Base-by-base conservation (phyloP, 148 eudicot genomes). In the Pharnaceum exiguum region DNA sequence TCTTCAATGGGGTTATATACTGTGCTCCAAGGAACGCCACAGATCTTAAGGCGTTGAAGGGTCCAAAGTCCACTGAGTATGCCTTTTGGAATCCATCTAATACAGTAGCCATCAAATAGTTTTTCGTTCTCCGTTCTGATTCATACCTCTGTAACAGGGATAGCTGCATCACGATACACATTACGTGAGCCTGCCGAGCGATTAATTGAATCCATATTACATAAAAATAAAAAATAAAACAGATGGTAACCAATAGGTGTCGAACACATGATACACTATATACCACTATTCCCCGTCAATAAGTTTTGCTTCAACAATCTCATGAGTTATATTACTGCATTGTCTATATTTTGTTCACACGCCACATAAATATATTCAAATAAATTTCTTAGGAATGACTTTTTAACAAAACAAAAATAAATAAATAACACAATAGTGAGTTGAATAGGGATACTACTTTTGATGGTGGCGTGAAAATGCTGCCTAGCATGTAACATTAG, bases 71-170 rank as follows among this genome's bases (percentile, higher is more conserved):
- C 30, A 85, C 70, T 2, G 83, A 74, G 60, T 93, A 93, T 2
- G 85, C 95, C 80, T 89, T 93, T 67, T 93, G 99, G 69, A 93
- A 79, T 59, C 96, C 85, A 67, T 93, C 99, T 12, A 93, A 70
- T 58, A 89, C 55, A 7, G 99, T 84, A 65, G 89, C 84, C 99
- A 93, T 85, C 55, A 85, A 47, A 44, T 71, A 65, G 66, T 93
- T 93, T 48, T 90, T 82, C 28, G 79, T 68, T 71, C 84, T 89
- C 59, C 96, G 74, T 6, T 93, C 99, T 62, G 85, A 69, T 77
- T 93, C 99, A 38, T 89, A 93, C 64, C 75, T 86, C 72, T 60
- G 73, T 55, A 93, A 65, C 56, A 81, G 50, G 29, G 83, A 74
- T 51, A 82, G 66, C 99, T 93, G 74, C 51, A 53, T 16, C 25